Evolutionary conservation across 495 filamentous ascomycete species (phyloP), one percentile per base, ranked within the genome.

Genomic region (Trypethelium eluteriae): DNA sequence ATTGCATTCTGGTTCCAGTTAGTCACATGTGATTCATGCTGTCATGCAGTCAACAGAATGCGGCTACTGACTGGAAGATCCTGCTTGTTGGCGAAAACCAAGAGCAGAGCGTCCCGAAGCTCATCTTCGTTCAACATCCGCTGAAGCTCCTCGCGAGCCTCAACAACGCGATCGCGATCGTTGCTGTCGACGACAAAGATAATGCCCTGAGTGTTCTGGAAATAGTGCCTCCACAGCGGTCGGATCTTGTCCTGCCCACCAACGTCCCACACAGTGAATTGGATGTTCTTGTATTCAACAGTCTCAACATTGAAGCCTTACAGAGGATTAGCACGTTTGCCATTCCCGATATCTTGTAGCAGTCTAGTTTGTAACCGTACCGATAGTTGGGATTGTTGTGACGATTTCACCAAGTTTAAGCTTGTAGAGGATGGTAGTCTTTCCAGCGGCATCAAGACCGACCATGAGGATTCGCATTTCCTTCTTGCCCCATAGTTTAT

Each of bases 111-210:
- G 81, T 99, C 94, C 75, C 94, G 86, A 74, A 99, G 87, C 82
- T 99, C 94, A 76, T 99, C 94, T 84, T 99, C 94, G 82, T 99
- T 99, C 84, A 99, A 83, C 95, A 99, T 99, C 78, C 94, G 92
- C 84, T 99, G 95, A 79, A 99, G 85, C 80, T 99, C 94, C 84
- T 98, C 94, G 57, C 95, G 91, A 71, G 94, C 94, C 86, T 99
- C 94, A 77, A 92, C 90, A 70, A 99, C 86, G 95, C 94, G 94
- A 79, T 99, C 94, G 72, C 94, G 92, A 86, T 99, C 94, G 79
- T 99, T 99, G 87, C 91, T 96, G 81, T 99, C 94, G 74, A 99
- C 95, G 69, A 99, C 94, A 85, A 99, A 99, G 82, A 99, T 99
- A 83, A 99, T 98, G 80, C 94, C 94, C 82, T 99, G 94, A 70